Conservation (phyloP, 176 grass and related monocot species). For the Secale cereale region DNA sequence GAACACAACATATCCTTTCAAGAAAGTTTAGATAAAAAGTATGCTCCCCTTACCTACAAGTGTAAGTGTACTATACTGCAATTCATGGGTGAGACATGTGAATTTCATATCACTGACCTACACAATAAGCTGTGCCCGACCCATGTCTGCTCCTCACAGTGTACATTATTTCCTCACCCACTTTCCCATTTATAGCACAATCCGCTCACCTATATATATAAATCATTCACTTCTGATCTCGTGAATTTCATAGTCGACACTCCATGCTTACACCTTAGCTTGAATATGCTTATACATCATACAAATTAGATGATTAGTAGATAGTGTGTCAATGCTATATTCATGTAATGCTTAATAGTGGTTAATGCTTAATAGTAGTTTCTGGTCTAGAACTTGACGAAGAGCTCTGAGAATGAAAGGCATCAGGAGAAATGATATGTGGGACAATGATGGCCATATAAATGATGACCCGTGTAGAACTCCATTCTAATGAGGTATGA, state of each 20-base stretch:
- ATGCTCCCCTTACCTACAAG: too few relatives aligned
- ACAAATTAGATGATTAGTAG: background rate
- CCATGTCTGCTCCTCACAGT: too few relatives aligned
- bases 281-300: background rate
- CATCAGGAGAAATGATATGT: background rate
- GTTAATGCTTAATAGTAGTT: background rate
- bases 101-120: background rate
- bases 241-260: background rate
- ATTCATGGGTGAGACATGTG: too few relatives aligned
- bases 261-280: background rate
- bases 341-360: too few relatives aligned
- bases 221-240: background rate
- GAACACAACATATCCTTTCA: too few relatives aligned
- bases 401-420: background rate
- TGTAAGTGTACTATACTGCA: too few relatives aligned
- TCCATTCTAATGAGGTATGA: too few relatives aligned
- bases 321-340: background rate
- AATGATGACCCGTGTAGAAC: too few relatives aligned
- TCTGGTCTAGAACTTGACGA: background rate
- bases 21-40: too few relatives aligned
- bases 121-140: background rate
- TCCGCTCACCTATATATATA: background rate
- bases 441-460: too few relatives aligned
- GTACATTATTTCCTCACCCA: background rate
- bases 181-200: background rate